phyloP scores from a whole-genome alignment of 2,329 filamentous ascomycete species.

The Pseudogymnoascus sp. region DNA sequence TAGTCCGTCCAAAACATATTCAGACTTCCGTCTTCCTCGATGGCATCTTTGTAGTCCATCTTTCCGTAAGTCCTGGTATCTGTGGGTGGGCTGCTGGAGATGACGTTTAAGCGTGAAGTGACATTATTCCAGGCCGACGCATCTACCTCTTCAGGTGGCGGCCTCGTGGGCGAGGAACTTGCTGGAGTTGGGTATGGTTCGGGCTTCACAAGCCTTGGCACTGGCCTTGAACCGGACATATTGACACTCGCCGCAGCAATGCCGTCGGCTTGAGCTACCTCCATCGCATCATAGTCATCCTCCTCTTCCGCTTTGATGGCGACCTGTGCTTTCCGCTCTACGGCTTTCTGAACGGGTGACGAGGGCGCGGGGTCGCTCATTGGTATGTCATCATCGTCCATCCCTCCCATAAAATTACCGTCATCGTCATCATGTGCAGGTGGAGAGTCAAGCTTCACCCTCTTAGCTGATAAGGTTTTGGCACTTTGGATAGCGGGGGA shows the following conservation, averaged over 20 bases:
- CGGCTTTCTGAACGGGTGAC: conserved; percentile 74
- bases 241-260: conserved; percentile 69
- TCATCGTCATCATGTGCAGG: conserved; percentile 44
- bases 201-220: conserved; percentile 65
- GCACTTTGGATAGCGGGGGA: conserved; percentile 58
- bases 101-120: conserved; percentile 75
- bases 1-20: conserved; percentile 98
- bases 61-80: conserved; percentile 65
- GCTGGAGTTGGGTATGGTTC: conserved; percentile 61
- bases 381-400: conserved; percentile 61
- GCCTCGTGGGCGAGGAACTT: conserved; percentile 67
- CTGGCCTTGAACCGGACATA: conserved; percentile 69
- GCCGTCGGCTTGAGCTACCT: conserved; percentile 69
- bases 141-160: conserved; percentile 57
- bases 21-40: conserved; percentile 88
- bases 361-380: conserved; percentile 84
- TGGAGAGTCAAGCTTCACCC: conserved; percentile 44
- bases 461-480: conserved; percentile 49
- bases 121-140: conserved; percentile 83
- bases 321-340: conserved; percentile 58
- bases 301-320: conserved; percentile 56
- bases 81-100: conserved; percentile 63
- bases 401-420: conserved; percentile 42
- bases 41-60: conserved; percentile 70
- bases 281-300: conserved; percentile 78